Evolutionary conservation across 371 early-diverging fungal species (phyloP).

Genomic region (Mortierella polycephala): DNA sequence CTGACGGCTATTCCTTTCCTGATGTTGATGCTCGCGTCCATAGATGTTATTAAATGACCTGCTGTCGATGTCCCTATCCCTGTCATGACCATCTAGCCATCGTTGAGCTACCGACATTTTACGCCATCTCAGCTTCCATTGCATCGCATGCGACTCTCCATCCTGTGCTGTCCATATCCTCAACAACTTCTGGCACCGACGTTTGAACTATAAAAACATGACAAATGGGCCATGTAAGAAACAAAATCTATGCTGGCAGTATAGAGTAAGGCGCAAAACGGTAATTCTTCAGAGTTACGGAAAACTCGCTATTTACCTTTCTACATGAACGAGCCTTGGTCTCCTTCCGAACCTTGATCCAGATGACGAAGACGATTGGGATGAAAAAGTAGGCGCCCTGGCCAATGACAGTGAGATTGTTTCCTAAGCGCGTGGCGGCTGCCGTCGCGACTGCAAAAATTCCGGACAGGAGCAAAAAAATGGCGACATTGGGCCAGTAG

Average conservation of each 20-base stretch:
- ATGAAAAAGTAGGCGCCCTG: slow-evolving; percentile 45
- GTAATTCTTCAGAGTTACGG: neutral
- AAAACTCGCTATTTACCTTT: slow-evolving; percentile 4
- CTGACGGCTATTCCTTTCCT: no score
- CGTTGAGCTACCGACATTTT: slow-evolving; percentile 7
- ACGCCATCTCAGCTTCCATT: slow-evolving; percentile 42
- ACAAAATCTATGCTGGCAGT: neutral
- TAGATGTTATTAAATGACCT: neutral
- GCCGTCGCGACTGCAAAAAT: slow-evolving; percentile 3
- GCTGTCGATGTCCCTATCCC: neutral
- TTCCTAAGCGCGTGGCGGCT: slow-evolving; percentile 10
- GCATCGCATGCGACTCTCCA: slow-evolving; percentile 30
- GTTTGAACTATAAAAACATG: slow-evolving; percentile 25
- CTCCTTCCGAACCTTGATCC: slow-evolving; percentile 30
- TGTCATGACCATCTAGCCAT: slow-evolving; percentile 7
- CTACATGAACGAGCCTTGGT: slow-evolving; percentile 6
- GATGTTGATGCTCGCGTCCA: neutral
- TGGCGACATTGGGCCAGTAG: slow-evolving; percentile 23
- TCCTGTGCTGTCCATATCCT: slow-evolving; percentile 38
- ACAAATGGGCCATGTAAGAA: neutral
- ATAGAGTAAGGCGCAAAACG: neutral
- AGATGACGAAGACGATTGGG: slow-evolving; percentile 27
- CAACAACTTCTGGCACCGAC: slow-evolving; percentile 35
- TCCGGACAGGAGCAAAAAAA: slow-evolving; percentile 7
- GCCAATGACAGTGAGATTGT: slow-evolving; percentile 15